Evolutionary conservation across 139 green algal genomes (phyloP), one percentile per base, ranked within the genome.

Genomic region (Chlamydomonas sp.): DNA sequence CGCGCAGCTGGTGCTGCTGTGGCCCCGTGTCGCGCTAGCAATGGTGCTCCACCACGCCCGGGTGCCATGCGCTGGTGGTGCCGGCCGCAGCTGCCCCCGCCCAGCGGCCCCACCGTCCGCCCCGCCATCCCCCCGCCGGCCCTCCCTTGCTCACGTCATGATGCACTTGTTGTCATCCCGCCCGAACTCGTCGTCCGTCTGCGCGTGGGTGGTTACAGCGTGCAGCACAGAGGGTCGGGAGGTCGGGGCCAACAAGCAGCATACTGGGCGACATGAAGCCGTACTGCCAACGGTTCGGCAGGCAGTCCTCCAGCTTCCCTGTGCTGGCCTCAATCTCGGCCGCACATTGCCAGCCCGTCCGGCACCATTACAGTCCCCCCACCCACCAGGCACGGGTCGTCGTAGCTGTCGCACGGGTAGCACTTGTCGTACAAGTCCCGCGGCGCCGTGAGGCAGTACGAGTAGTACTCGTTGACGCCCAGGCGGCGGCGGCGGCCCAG

Each of bases 111-210:
- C 31, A 49, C 31, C 31, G 31, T 49, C 31, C 31, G 31, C 31
- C 31, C 31, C 31, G 31, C 31, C 31, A 49, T 49, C 31, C 31
- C 31, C 31, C 31, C 31, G 31, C 31, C 31, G 31, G 31, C 31
- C 31, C 31, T 49, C 31, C 31, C 31, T 49, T 49, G 78, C 80
- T 85, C 59, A 85, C 80, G 80, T 67, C 18, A 60, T n/a, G 49
- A 9, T 63, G 80, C 80, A 85, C 58, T 85, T 85, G 57, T 17
- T 58, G 15, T 20, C 59, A 57, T 78, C 67, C 49, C 10, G 67
- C 5, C 31, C 74, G 80, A 78, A 85, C 57, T 12, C 7, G 15
- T 85, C 80, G 59, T 85, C 80, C 5, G 80, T 85, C 80, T 85
- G 80, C 8, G 80, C 31, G 67, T 1, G 6, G 1, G 57, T 16